Base-by-base conservation (phyloP, 1,139 yeast genomes). In the Maudiozyma humilis region DNA sequence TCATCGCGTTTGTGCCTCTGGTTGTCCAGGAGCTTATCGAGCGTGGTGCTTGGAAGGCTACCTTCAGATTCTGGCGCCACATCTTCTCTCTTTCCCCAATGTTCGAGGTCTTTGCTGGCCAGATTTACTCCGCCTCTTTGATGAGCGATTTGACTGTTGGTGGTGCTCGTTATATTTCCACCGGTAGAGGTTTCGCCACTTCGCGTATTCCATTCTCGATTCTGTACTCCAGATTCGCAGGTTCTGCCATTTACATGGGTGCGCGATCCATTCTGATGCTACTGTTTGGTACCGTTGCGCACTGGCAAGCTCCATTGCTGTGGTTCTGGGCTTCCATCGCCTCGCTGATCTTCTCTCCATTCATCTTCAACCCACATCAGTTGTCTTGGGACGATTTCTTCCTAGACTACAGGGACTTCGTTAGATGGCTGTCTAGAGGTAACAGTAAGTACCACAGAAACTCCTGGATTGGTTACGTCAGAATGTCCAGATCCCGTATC, bases 121-220 rank as follows among this genome's bases (percentile, higher is more conserved):
- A 93, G 73, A 89, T 93, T 56, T 91, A 91, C 65, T 88, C 98
- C 45, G 79, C 93, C 52, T 85, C 98, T 25, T 72, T 91, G 63
- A 72, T 83, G 60, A 85, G 89, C 59, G 97, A 91, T 73, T 75
- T 91, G 71, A 78, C 96, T 49, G 91, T 89, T 64, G 99, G 99
- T 72, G 99, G 99, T 74, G 99, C 98, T 53, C 85, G 97, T 70
- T 91, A 91, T 73, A 91, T 91, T 65, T 88, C 97, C 47, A 91
- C 98, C 46, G 98, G 98, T 70, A 87, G 98, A 80, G 97, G 97
- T 68, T 88, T 91, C 64, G 98, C 98, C 36, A 91, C 97, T 53
- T 91, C 97, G 15, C 87, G 98, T 75, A 89, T 89, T 63, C 97
- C 97, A 54, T 91, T 93, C 72, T 83, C 95, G 38, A 93, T 91